These are phyloP conservation scores for Alnus glutinosa DNA, from an alignment of 306 rosid species.

Conservation along the genomic window DNA sequence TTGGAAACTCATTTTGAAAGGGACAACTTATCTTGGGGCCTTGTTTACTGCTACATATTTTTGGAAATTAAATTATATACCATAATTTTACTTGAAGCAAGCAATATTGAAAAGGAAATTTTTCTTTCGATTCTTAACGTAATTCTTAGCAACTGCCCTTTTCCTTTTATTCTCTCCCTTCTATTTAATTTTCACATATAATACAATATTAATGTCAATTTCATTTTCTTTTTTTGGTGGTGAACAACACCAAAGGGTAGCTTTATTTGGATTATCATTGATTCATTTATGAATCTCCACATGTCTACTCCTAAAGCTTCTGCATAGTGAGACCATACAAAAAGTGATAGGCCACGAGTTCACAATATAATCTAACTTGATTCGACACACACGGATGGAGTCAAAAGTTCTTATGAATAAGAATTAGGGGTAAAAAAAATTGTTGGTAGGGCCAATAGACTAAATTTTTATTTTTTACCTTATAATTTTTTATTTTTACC, in stretches of 20 bases:
- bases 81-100: background rate
- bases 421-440: too few relatives aligned
- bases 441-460: too few relatives aligned
- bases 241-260: background rate
- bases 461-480: too few relatives aligned
- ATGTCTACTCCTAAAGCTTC: background rate
- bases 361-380: too few relatives aligned
- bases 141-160: background rate
- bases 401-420: too few relatives aligned
- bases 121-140: background rate
- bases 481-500: too few relatives aligned
- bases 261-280: conserved; percentile 1
- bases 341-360: background rate
- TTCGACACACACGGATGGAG: too few relatives aligned
- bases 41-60: background rate
- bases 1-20: conserved; percentile 19
- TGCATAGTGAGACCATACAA: background rate
- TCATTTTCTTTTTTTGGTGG: background rate
- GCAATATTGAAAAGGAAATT: background rate
- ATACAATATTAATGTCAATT: background rate
- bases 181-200: background rate
- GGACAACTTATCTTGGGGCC: conserved; percentile 6
- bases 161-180: background rate
- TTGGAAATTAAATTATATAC: background rate
- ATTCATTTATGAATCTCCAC: conserved; percentile 1